Evolutionary conservation across 306 rosid genomes (phyloP), one percentile per base, ranked within the genome.

Genomic region (Herpetospermum pedunculosum): DNA sequence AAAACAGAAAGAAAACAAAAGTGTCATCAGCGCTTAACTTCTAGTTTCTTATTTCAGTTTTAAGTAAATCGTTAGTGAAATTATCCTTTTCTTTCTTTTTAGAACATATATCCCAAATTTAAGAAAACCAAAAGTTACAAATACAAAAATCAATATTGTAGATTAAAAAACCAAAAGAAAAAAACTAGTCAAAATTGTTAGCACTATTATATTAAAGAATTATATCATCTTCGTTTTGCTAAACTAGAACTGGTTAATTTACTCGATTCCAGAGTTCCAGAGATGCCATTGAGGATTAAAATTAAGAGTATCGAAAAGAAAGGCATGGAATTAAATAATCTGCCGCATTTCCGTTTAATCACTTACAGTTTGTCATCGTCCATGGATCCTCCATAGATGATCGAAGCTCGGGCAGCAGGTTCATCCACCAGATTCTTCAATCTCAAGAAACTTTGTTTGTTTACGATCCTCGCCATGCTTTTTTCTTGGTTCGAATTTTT

Each of bases 341-440:
- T 9, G 32, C 6, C 14, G 29, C 21, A 34, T 18, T 47, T 48
- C 34, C 44, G 65, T 23, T 35, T 18, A 37, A 67, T 10, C 8
- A 71, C 60, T 87, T 81, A 88, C 97, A 91, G 54, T 80, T 77
- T 79, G 15, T 88, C 87, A 47, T 87, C 84, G 23, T 91, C 84
- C 80, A 80, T 59, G 54, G 87, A 78, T 26, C 97, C 97, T 12
- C 97, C 96, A 77, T 70, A 73, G 80, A 85, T 84, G 52, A 91
- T 79, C 0, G 96, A 84, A 74, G 81, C 77, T 74, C 77, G 62
- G 62, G 83, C 88, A 6, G 0, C 34, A 28, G 87, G 85, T 67
- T 87, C 87, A 29, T 43, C 29, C 14, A 91, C 62, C 48, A 88
- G 81, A 76, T 74, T 48, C 77, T 83, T 74, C 48, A 91, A 79